Percentiles rank a stretch among this genome's conserved stretches.
Evolutionary conservation across 2,329 filamentous ascomycete species (phyloP).

Genomic region (Colletotrichum lindemuthianum): DNA sequence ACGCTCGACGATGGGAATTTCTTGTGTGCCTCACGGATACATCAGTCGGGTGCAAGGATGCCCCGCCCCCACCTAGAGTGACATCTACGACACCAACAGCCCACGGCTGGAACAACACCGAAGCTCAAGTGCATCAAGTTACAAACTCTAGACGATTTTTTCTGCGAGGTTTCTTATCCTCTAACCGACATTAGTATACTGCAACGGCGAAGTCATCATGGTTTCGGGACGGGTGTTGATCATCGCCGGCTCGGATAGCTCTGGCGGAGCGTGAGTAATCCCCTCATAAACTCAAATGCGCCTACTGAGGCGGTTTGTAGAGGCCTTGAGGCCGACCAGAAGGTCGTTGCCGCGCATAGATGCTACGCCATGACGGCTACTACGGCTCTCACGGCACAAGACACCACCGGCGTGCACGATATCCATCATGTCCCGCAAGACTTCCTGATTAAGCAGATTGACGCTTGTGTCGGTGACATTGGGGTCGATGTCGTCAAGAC

Average conservation of each 20-base stretch:
- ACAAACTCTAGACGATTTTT: too few species aligned
- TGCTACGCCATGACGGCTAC: conserved; percentile 98
- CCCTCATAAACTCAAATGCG: neutral
- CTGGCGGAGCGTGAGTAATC: conserved; percentile 78
- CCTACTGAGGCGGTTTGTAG: conserved; percentile 54
- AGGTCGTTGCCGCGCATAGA: conserved; percentile 89
- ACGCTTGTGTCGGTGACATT: conserved; percentile 85
- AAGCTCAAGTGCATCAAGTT: too few species aligned
- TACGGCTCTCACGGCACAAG: conserved; percentile 94
- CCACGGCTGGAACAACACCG: neutral
- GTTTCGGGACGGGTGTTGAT: conserved; percentile 70
- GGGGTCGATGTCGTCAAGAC: conserved; percentile 92
- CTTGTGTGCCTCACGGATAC: too few species aligned
- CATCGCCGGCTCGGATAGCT: conserved; percentile 90
- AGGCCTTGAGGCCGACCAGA: conserved; percentile 94
- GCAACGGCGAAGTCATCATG: conserved; percentile 43
- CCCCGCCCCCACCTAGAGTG: conserved; percentile 34
- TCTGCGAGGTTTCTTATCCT: too few species aligned
- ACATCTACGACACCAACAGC: conserved; percentile 20
- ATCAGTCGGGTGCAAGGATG: neutral
- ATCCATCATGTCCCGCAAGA: conserved; percentile 82
- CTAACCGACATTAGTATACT: neutral
- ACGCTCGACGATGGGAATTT: too few species aligned
- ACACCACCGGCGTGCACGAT: conserved; percentile 84
- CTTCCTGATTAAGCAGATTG: conserved; percentile 87